A percentile compares a stretch with the other conserved stretches of the same genome.
phyloP scores from a whole-genome alignment of 352 stramenopile species.

The Pythium periplocum region DNA sequence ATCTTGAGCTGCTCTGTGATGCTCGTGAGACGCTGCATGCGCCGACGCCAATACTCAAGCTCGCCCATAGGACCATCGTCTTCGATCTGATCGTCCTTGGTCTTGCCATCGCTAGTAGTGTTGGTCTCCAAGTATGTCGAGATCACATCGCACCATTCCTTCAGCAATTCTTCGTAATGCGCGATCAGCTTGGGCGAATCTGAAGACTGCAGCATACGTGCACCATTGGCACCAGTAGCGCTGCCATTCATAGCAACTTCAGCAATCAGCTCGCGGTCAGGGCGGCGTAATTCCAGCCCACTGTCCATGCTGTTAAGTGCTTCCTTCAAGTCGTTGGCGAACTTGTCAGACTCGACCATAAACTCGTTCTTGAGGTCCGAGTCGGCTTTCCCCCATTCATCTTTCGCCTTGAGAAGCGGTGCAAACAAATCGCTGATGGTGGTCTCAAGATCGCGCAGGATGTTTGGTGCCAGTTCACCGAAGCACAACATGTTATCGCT shows the following conservation, averaged over 20 bases:
- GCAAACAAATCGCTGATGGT: conserved; percentile 85
- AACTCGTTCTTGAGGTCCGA: conserved; percentile 90
- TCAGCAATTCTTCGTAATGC: conserved; percentile 95
- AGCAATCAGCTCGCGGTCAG: conserved; percentile 70
- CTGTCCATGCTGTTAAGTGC: conserved; percentile 94
- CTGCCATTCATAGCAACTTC: conserved; percentile 41
- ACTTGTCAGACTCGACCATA: conserved; percentile 93
- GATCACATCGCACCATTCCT: conserved; percentile 97
- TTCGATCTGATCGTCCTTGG: conserved; percentile 65
- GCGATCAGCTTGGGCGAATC: conserved; percentile 89
- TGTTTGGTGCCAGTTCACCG: conserved; percentile 81
- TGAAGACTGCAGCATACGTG: conserved; percentile 55
- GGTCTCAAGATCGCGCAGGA: conserved; percentile 73
- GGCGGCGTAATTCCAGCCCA: conserved; percentile 89
- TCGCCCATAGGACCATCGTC: conserved; percentile 94
- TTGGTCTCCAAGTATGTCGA: conserved; percentile 92
- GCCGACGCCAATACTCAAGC: conserved; percentile 95
- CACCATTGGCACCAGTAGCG: conserved; percentile 31
- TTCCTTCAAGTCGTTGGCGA: conserved; percentile 92
- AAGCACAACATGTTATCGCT: conserved; percentile 79
- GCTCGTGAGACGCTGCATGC: conserved; percentile 98
- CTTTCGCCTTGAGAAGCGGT: conserved; percentile 89
- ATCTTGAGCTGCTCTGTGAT: conserved; percentile 98
- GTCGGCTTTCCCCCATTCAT: conserved; percentile 95
- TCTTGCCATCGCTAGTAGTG: conserved; percentile 51